Evolutionary conservation across 192 early-diverging fungal species (phyloP).

Genomic region (Gigaspora rosea): DNA sequence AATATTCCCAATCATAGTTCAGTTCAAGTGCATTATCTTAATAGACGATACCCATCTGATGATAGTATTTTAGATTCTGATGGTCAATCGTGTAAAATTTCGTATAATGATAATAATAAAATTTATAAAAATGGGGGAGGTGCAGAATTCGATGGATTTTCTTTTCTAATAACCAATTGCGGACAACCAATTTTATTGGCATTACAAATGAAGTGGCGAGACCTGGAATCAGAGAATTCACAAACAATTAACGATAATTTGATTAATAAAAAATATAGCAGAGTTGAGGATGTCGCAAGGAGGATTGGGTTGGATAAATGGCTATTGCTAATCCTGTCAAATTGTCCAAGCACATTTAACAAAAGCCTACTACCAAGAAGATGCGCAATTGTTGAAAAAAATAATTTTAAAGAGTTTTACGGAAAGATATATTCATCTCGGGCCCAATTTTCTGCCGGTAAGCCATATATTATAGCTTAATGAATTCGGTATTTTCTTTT

Average conservation of each 20-base stretch:
- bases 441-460: background rate
- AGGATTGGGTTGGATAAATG: background rate
- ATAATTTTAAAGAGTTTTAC: background rate
- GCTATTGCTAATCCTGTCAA: background rate
- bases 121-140: too few relatives aligned
- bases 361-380: background rate
- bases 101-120: too few relatives aligned
- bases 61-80: too few relatives aligned
- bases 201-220: too few relatives aligned
- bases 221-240: too few relatives aligned
- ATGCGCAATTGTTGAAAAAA: background rate
- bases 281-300: background rate
- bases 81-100: too few relatives aligned
- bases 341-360: background rate
- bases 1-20: too few relatives aligned
- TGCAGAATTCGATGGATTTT: too few relatives aligned
- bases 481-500: background rate
- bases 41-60: too few relatives aligned
- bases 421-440: background rate
- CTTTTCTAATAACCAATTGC: too few relatives aligned
- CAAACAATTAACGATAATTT: background rate
- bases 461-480: background rate
- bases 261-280: background rate
- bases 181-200: too few relatives aligned
- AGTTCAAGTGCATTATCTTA: too few relatives aligned